Evolutionary conservation across 495 filamentous ascomycete species (phyloP).

Genomic region (Trypethelium eluteriae): DNA sequence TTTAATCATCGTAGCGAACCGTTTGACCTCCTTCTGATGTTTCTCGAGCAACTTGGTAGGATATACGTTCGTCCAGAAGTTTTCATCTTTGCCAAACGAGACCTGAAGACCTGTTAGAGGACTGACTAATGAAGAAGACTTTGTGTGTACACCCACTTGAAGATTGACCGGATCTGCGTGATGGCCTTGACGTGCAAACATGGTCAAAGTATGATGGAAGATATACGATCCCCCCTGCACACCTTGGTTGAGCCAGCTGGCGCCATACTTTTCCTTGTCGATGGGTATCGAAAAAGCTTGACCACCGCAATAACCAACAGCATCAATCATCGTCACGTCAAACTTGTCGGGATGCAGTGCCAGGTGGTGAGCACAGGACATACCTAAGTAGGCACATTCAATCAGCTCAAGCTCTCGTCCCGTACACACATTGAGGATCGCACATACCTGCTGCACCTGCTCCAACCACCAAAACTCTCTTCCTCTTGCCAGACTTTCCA

Average conservation of each 20-base stretch:
- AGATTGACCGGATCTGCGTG: constrained; percentile 62
- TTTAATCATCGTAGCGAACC: constrained; percentile 57
- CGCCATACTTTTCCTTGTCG: constrained; percentile 57
- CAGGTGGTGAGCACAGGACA: constrained; percentile 68
- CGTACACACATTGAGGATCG: no score
- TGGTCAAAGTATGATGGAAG: constrained; percentile 75
- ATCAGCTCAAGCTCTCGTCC: constrained; percentile 11
- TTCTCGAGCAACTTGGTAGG: constrained; percentile 59
- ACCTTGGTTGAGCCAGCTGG: constrained; percentile 75
- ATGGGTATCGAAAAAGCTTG: constrained; percentile 73
- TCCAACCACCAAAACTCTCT: constrained; percentile 36
- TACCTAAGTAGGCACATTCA: constrained; percentile 30
- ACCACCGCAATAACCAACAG: constrained; percentile 60
- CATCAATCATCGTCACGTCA: constrained; percentile 66
- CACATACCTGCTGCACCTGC: constrained; percentile 36
- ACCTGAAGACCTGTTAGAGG: constrained; percentile 35
- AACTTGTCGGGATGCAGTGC: constrained; percentile 67
- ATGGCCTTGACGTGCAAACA: constrained; percentile 63
- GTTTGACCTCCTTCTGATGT: constrained; percentile 57
- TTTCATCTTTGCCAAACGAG: constrained; percentile 67
- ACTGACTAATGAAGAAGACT: neutral
- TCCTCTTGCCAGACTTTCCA: constrained; percentile 23
- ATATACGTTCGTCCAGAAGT: constrained; percentile 78
- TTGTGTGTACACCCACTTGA: constrained; percentile 38
- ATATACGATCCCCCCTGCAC: constrained; percentile 74